Base-by-base conservation (phyloP, 2,329 filamentous ascomycete genomes). In the Cytospora mali region DNA sequence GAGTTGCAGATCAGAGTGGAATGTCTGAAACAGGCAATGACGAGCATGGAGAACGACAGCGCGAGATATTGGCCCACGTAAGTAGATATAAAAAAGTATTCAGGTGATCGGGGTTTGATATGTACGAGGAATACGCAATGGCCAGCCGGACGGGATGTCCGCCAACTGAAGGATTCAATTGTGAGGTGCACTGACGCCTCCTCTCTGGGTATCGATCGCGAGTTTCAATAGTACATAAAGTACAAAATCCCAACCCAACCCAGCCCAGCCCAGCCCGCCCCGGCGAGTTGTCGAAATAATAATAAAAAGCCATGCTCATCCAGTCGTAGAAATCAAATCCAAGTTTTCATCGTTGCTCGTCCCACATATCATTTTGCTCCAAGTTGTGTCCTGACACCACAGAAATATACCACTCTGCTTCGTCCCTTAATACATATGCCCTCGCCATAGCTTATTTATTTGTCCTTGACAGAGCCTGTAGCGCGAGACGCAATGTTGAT, bases 401-500 rank as follows among this genome's bases (percentile, higher is more conserved):
- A 13, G 6, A 6, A 46, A 23, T n/a, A 23, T 13, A 46, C 10
- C 42, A n/a, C 10, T 23, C n/a, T 6, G 21, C 9, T 28, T 27
- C 35, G 31, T 49, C 21, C 7, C 25, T 13, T 28, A n/a, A n/a
- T n/a, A n/a, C n/a, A n/a, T n/a, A 49, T 16, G 21, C 39, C 35
- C 27, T 14, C 14, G 6, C 27, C 31, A 27, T 35, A 39, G 28
- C 21, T 72, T 75, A 82, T 27, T 72, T 75, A 82, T 27, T 81
- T 78, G 6, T 69, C 69, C 70, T 82, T 83, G 61, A 70, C 63
- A 28, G 71, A 71, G 6, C 66, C 68, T 2, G 62, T 62, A 13
- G 69, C 68, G 21, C 58, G 61, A 6, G 77, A 76, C 1, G 77
- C 76, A 7, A 69, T 68, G 4, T 76, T 73, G 35, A 86, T 72